Evolutionary conservation across 352 stramenopile species (phyloP).

Genomic region (Aphanomyces astaci): DNA sequence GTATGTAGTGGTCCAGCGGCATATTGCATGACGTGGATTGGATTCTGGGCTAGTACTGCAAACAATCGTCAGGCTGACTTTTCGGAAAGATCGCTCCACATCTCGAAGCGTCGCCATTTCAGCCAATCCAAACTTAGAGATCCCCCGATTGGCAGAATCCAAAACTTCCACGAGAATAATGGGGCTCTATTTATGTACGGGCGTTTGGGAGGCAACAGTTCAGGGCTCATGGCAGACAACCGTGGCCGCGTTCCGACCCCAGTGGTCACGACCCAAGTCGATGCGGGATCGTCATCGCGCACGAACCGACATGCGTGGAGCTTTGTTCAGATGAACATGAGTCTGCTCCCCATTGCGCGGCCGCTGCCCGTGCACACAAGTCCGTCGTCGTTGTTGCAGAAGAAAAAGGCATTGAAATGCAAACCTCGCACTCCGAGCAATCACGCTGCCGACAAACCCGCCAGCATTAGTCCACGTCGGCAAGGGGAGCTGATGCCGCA

Average conservation of each 20-base stretch:
- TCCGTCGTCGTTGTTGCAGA: slow-evolving; percentile 27
- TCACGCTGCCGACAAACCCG: slow-evolving; percentile 41
- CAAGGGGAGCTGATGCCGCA: slow-evolving; percentile 32
- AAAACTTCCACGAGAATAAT: neutral
- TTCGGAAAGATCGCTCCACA: neutral
- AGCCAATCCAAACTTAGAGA: neutral
- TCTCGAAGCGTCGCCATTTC: neutral
- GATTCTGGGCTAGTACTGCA: no score
- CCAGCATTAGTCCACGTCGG: slow-evolving; percentile 61
- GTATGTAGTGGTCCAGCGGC: no score
- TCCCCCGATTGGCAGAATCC: neutral
- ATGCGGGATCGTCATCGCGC: neutral
- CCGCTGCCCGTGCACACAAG: slow-evolving; percentile 47
- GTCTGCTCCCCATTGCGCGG: slow-evolving; percentile 60
- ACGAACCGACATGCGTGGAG: slow-evolving; percentile 36
- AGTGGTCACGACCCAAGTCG: neutral
- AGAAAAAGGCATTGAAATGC: slow-evolving; percentile 37
- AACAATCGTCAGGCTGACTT: neutral
- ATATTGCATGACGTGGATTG: no score
- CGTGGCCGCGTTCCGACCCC: neutral
- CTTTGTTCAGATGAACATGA: slow-evolving; percentile 85
- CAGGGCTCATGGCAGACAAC: neutral
- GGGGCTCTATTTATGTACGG: neutral
- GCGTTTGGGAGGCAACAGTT: no score
- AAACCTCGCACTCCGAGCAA: slow-evolving; percentile 63